Base-by-base conservation (phyloP, 345 rosid species). In the Erysimum cheiranthoides region DNA sequence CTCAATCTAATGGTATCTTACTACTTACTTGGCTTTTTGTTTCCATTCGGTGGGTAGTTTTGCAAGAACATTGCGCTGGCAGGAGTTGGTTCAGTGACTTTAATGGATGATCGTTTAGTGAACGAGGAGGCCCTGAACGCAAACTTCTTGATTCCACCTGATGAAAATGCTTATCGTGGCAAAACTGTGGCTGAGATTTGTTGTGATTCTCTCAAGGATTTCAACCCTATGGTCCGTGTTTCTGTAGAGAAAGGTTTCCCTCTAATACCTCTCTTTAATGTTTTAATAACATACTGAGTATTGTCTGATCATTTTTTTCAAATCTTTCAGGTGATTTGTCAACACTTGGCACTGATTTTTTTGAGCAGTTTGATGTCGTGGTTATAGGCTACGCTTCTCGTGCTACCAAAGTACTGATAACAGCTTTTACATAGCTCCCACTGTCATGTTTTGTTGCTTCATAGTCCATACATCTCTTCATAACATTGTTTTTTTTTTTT, bases 21-120 rank as follows among this genome's bases (percentile, higher is more conserved):
- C 34, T 36, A 14, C 21, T 52, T 43, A 50, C 35, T 18, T 18
- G 45, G 45, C 32, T 50, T 60, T 32, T 40, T 27, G 47, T 5
- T 21, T 64, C 47, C 25, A 57, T 63, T 11, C 47, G 58, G 27
- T 70, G 82, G 18, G 51, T 82, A 95, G 99, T 92, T 95, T 82
- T 95, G 98, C 88, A 95, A 95, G 86, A 95, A 95, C 82, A 86
- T 95, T 73, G 99, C 92, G 4, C 81, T 90, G 74, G 96, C 98
- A 10, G 99, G 99, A 79, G 91, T 95, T 58, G 96, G 99, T 31
- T 87, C 90, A 75, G 69, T 95, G 85, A 92, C 97, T 3, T 68
- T 92, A 66, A 83, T 92, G 82, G 99, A 95, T 81, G 91, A 89
- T 71, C 80, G 96, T 11, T 54, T 75, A 42, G 89, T 88, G 17